Conservation (phyloP, 305 asterid genomes). For the Lippia alba region DNA sequence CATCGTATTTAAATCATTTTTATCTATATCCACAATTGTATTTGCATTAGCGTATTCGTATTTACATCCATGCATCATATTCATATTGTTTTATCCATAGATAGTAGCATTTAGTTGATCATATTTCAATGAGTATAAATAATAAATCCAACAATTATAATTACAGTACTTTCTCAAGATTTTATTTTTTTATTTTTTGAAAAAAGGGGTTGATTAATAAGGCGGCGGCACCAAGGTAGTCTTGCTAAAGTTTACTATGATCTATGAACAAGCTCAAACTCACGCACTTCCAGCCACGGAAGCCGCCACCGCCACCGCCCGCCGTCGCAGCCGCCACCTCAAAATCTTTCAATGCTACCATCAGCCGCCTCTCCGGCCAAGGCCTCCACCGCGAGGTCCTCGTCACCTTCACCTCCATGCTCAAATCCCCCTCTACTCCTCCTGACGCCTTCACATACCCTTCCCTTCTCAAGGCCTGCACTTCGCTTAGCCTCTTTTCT, state of each 20-base stretch:
- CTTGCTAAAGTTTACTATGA: conserved; percentile 31
- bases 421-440: conserved; percentile 45
- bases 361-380: conserved; percentile 67
- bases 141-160: too few relatives aligned
- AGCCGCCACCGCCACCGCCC: conserved; percentile 33
- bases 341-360: conserved; percentile 58
- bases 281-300: conserved; percentile 40
- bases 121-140: too few relatives aligned
- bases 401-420: conserved; percentile 55
- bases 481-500: conserved; percentile 52
- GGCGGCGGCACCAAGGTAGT: background rate
- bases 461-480: conserved; percentile 75
- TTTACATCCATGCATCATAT: too few relatives aligned
- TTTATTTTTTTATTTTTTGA: too few relatives aligned
- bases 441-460: conserved; percentile 86
- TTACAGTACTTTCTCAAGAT: too few relatives aligned
- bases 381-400: conserved; percentile 65
- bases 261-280: conserved; percentile 56
- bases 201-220: too few relatives aligned
- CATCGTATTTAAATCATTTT: too few relatives aligned
- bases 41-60: too few relatives aligned
- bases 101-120: too few relatives aligned
- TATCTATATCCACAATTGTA: too few relatives aligned
- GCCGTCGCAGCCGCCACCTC: conserved; percentile 39
- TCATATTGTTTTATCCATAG: too few relatives aligned